phyloP scores from a whole-genome alignment of 2,329 filamentous ascomycete genomes.

The Fusarium tanahbumbuense region DNA sequence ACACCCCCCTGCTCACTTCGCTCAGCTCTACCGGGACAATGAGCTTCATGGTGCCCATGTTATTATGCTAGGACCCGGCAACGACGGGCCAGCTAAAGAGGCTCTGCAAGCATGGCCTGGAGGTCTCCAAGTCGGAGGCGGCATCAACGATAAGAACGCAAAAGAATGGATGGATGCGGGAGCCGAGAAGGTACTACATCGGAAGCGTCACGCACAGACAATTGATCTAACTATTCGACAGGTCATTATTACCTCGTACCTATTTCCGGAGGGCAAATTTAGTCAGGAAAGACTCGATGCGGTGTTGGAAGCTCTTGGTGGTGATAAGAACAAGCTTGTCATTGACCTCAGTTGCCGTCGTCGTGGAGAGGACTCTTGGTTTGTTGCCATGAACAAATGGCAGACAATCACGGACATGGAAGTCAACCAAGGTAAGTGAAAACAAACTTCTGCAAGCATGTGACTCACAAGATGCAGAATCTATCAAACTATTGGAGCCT shows the following conservation, averaged over 20 bases:
- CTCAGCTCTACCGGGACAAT: conserved; percentile 81
- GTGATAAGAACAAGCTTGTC: conserved; percentile 84
- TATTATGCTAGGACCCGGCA: conserved; percentile 94
- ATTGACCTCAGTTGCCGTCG: conserved; percentile 93
- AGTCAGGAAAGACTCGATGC: conserved; percentile 79
- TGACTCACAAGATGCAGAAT: conserved; percentile 65
- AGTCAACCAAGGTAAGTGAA: conserved; percentile 77
- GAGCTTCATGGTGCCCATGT: conserved; percentile 85
- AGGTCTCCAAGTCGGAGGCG: conserved; percentile 91
- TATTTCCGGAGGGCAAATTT: conserved; percentile 88
- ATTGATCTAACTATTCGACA: conserved; percentile 57
- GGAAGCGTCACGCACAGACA: background rate
- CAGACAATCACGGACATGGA: conserved; percentile 98
- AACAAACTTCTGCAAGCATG: background rate
- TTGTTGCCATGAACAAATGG: conserved; percentile 99
- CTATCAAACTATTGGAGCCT: conserved; percentile 83
- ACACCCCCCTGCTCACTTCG: conserved; percentile 84
- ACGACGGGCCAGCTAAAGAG: conserved; percentile 81
- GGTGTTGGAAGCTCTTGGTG: conserved; percentile 77
- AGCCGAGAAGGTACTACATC: conserved; percentile 79
- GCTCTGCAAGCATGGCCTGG: conserved; percentile 82
- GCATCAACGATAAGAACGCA: conserved; percentile 88
- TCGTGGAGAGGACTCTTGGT: conserved; percentile 79
- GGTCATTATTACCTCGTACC: conserved; percentile 96
- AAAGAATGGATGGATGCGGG: conserved; percentile 86